A percentile compares a stretch with the other conserved stretches of the same genome.
These are phyloP conservation scores for Schizophyllum amplum DNA, from an alignment of 1,284 basidiomycete species.

Conservation along the genomic window DNA sequence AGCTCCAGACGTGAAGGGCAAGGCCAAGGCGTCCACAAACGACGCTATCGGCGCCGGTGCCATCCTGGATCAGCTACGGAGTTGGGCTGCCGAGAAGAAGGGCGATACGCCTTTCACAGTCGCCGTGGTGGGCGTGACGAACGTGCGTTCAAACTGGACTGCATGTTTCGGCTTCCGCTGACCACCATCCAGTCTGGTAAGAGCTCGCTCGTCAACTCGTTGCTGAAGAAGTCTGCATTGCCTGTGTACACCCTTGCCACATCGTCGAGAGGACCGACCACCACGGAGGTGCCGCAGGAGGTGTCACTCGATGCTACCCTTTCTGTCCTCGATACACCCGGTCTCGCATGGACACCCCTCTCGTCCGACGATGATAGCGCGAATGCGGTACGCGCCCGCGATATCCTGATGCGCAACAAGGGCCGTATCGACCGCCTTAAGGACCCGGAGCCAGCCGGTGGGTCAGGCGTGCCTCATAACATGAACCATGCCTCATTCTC, in stretches of 20 bases:
- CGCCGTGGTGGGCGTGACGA: slow-evolving; percentile 70
- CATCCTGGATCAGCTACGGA: slow-evolving; percentile 36
- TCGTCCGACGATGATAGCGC: slow-evolving; percentile 35
- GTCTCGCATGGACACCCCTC: slow-evolving; percentile 52
- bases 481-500: slow-evolving; percentile 5
- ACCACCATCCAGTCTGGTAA: slow-evolving; percentile 56
- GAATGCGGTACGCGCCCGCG: slow-evolving; percentile 46
- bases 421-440: slow-evolving; percentile 86
- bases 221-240: slow-evolving; percentile 44
- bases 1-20: slow-evolving; percentile 33
- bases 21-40: slow-evolving; percentile 34
- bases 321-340: slow-evolving; percentile 78
- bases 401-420: slow-evolving; percentile 72
- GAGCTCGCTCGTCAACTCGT: slow-evolving; percentile 74
- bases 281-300: slow-evolving; percentile 62
- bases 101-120: slow-evolving; percentile 45
- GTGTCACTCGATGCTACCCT: slow-evolving; percentile 44
- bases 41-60: slow-evolving; percentile 55
- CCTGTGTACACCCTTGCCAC: slow-evolving; percentile 56
- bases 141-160: slow-evolving; percentile 37
- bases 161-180: slow-evolving; percentile 5
- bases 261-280: slow-evolving; percentile 55
- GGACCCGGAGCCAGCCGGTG: slow-evolving; percentile 75
- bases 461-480: too few relatives aligned
- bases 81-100: slow-evolving; percentile 38